phyloP scores from a whole-genome alignment of 1,284 basidiomycete species.

The Boletus calvinii region DNA sequence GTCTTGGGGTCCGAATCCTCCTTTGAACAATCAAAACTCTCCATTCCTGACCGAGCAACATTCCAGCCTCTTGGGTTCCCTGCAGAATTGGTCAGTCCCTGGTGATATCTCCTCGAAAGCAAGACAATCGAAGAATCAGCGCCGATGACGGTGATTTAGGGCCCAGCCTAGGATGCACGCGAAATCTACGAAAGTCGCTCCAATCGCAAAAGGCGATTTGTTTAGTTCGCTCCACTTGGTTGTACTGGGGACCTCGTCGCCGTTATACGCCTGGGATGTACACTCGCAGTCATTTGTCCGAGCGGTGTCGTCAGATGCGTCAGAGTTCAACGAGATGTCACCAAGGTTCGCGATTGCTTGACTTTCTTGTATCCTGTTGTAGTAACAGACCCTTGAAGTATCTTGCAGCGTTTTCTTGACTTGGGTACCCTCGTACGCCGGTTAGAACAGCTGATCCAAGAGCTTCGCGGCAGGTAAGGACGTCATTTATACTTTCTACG shows the following conservation, averaged over 20 bases:
- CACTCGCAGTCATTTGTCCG: conserved; percentile 50
- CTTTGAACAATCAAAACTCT: conserved; percentile 39
- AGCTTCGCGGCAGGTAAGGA: conserved; percentile 45
- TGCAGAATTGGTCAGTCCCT: conserved; percentile 54
- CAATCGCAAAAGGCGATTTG: conserved; percentile 47
- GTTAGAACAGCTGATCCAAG: conserved; percentile 52
- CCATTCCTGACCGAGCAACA: conserved; percentile 68
- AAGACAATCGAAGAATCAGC: neutral
- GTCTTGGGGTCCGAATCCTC: conserved; percentile 61
- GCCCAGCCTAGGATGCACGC: conserved; percentile 45
- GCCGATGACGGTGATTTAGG: conserved; percentile 25
- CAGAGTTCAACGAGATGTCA: conserved; percentile 47
- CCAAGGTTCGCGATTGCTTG: conserved; percentile 43
- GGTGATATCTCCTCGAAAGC: neutral
- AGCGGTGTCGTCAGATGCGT: conserved; percentile 29
- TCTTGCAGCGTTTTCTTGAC: conserved; percentile 57
- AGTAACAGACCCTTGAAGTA: conserved; percentile 36
- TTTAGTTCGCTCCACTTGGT: conserved; percentile 52
- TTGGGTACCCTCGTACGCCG: conserved; percentile 65
- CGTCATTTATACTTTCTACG: neutral
- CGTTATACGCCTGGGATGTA: conserved; percentile 60
- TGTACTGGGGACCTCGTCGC: conserved; percentile 63
- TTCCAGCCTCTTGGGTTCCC: conserved; percentile 46
- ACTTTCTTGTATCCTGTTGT: neutral
- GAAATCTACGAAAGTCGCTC: conserved; percentile 37